Evolutionary conservation across 2,329 filamentous ascomycete species (phyloP).

Genomic region (Malbranchea zuffiana): DNA sequence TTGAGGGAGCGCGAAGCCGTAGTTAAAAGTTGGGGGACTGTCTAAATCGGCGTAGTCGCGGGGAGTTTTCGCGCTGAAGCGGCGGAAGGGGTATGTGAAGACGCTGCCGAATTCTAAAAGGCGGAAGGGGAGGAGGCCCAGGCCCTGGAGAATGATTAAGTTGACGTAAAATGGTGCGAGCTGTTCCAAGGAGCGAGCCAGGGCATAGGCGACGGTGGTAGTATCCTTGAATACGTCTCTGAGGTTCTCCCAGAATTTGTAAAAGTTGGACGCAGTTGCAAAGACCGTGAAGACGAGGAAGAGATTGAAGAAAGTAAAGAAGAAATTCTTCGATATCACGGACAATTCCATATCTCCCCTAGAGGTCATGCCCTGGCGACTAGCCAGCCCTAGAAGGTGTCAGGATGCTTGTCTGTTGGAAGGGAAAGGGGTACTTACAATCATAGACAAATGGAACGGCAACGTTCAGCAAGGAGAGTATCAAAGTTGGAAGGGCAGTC

Average conservation of each 20-base stretch:
- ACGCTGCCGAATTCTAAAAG: slow-evolving; percentile 84
- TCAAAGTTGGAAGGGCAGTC: slow-evolving; percentile 74
- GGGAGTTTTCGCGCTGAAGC: slow-evolving; percentile 72
- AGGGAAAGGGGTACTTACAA: slow-evolving; percentile 40
- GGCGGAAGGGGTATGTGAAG: slow-evolving; percentile 67
- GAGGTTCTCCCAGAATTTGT: slow-evolving; percentile 52
- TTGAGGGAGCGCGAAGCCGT: slow-evolving; percentile 90
- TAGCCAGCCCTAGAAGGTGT: slow-evolving; percentile 52
- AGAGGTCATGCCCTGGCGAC: slow-evolving; percentile 87
- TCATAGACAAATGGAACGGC: slow-evolving; percentile 90
- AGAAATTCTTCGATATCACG: slow-evolving; percentile 95
- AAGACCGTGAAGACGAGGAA: slow-evolving; percentile 91
- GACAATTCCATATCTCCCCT: slow-evolving; percentile 90
- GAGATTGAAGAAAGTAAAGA: slow-evolving; percentile 98
- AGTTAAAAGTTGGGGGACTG: slow-evolving; percentile 78
- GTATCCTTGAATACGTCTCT: slow-evolving; percentile 68
- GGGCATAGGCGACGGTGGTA: slow-evolving; percentile 59
- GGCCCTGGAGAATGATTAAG: slow-evolving; percentile 82
- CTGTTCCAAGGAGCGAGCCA: slow-evolving; percentile 63
- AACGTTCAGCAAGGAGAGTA: slow-evolving; percentile 78
- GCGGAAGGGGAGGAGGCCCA: slow-evolving; percentile 89
- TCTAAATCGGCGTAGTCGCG: slow-evolving; percentile 76
- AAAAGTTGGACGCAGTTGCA: slow-evolving; percentile 66
- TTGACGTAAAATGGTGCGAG: slow-evolving; percentile 82
- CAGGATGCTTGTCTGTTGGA: not conserved